Percentiles rank a stretch among this genome's conserved stretches.
Evolutionary conservation across 1,284 basidiomycete genomes (phyloP).

Genomic region (Exsudoporus floridanus): DNA sequence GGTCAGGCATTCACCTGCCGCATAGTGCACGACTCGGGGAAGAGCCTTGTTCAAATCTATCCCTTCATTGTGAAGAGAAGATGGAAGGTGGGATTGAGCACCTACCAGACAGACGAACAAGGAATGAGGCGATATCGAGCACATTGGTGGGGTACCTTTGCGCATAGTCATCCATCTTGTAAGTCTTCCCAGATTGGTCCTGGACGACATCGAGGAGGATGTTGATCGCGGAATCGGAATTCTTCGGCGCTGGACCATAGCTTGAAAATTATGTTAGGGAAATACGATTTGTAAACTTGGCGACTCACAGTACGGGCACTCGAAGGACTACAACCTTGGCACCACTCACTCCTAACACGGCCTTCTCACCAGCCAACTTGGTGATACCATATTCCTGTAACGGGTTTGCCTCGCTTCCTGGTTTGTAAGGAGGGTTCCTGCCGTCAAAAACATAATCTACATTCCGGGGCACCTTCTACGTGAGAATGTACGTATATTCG

Average conservation of each 20-base stretch:
- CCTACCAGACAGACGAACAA: slow-evolving; percentile 64
- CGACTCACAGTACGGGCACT: slow-evolving; percentile 74
- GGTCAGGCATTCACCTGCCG: slow-evolving; percentile 71
- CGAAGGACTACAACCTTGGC: slow-evolving; percentile 65
- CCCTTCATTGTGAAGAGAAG: background rate
- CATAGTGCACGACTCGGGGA: slow-evolving; percentile 75
- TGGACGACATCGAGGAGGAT: slow-evolving; percentile 74
- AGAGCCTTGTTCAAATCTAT: slow-evolving; percentile 43
- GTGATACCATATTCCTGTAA: slow-evolving; percentile 76
- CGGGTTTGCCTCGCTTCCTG: slow-evolving; percentile 66
- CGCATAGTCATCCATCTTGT: slow-evolving; percentile 87
- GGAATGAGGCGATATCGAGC: slow-evolving; percentile 72
- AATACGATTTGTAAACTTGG: background rate
- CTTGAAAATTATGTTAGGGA: slow-evolving; percentile 39
- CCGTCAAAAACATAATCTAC: slow-evolving; percentile 87
- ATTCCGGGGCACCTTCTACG: slow-evolving; percentile 1
- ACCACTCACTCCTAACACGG: slow-evolving; percentile 53
- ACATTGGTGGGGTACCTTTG: slow-evolving; percentile 81
- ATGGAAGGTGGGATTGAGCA: background rate
- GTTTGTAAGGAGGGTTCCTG: slow-evolving; percentile 73
- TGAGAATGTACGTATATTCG: slow-evolving; percentile 11
- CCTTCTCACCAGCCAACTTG: slow-evolving; percentile 75
- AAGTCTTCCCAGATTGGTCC: slow-evolving; percentile 74
- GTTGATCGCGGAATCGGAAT: slow-evolving; percentile 79
- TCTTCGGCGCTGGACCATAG: slow-evolving; percentile 75